Percentiles rank a stretch among this genome's conserved stretches.
Conservation (phyloP, 805 yeast genomes). For the Cyberlindnera subsufficiens region DNA sequence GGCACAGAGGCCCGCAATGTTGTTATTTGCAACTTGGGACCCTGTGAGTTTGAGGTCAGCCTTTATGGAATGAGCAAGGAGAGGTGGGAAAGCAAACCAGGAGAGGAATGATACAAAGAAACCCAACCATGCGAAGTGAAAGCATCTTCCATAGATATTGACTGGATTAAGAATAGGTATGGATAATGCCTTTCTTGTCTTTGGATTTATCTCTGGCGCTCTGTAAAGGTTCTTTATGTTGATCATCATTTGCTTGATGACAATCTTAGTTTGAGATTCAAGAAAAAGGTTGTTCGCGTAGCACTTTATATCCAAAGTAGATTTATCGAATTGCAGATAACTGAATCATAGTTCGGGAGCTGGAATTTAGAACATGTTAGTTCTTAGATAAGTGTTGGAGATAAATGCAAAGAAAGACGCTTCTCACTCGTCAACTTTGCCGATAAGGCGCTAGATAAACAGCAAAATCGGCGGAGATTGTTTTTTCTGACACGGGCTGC, state of each 20-base stretch:
- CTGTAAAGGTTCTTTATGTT: slow-evolving; percentile 33
- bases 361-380: too few relatives aligned
- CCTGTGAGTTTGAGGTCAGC: slow-evolving; percentile 21
- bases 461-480: too few relatives aligned
- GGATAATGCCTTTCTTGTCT: slow-evolving; percentile 20
- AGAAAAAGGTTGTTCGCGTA: not conserved
- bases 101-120: slow-evolving; percentile 26
- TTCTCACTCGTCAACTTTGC: too few relatives aligned
- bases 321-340: too few relatives aligned
- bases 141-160: slow-evolving; percentile 21
- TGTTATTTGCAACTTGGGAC: slow-evolving; percentile 24
- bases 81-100: slow-evolving; percentile 30
- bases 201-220: slow-evolving; percentile 24
- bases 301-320: too few relatives aligned
- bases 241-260: slow-evolving; percentile 24
- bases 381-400: too few relatives aligned
- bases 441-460: too few relatives aligned
- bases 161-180: slow-evolving; percentile 24
- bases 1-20: slow-evolving; percentile 27
- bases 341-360: too few relatives aligned
- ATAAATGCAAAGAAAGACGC: too few relatives aligned
- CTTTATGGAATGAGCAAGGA: slow-evolving; percentile 20
- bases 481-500: too few relatives aligned
- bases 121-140: slow-evolving; percentile 27
- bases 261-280: too few relatives aligned